phyloP scores from a whole-genome alignment of 2,329 filamentous ascomycete genomes.

The Hortaea sp. region DNA sequence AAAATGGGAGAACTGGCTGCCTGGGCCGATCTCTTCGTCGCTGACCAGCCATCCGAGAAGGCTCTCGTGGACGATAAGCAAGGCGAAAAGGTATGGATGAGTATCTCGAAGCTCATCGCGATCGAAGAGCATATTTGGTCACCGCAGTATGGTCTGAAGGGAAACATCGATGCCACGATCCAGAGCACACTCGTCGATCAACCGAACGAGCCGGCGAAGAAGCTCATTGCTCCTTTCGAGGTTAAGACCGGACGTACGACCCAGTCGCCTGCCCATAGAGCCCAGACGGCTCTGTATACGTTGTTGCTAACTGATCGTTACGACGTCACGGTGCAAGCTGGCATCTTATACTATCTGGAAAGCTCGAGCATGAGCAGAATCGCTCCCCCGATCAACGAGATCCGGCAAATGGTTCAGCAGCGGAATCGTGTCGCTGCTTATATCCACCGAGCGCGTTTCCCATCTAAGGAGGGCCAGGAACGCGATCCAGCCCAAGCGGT shows the following conservation, averaged over 20 bases:
- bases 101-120: constrained; percentile 85
- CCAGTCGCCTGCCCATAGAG: constrained; percentile 71
- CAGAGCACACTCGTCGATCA: constrained; percentile 73
- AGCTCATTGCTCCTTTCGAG: constrained; percentile 80
- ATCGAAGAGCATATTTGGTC: constrained; percentile 99
- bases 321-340: constrained; percentile 81
- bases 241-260: constrained; percentile 84
- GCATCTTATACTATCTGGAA: constrained; percentile 91
- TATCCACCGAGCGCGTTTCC: constrained; percentile 44
- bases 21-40: constrained; percentile 78
- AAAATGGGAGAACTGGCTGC: constrained; percentile 72
- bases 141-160: constrained; percentile 92
- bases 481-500: background rate
- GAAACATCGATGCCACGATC: constrained; percentile 94
- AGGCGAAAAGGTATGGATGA: constrained; percentile 66
- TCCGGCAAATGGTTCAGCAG: constrained; percentile 94
- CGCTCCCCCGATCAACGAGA: constrained; percentile 73
- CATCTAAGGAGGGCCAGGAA: background rate
- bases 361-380: constrained; percentile 77
- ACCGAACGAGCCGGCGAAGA: constrained; percentile 46
- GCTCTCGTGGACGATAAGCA: constrained; percentile 72
- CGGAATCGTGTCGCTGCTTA: constrained; percentile 82
- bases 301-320: constrained; percentile 88
- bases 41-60: constrained; percentile 56
- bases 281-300: constrained; percentile 91